These are phyloP conservation scores for Aspergillus costaricaensis DNA, from an alignment of 2,329 filamentous ascomycete genomes.

Conservation along the genomic window DNA sequence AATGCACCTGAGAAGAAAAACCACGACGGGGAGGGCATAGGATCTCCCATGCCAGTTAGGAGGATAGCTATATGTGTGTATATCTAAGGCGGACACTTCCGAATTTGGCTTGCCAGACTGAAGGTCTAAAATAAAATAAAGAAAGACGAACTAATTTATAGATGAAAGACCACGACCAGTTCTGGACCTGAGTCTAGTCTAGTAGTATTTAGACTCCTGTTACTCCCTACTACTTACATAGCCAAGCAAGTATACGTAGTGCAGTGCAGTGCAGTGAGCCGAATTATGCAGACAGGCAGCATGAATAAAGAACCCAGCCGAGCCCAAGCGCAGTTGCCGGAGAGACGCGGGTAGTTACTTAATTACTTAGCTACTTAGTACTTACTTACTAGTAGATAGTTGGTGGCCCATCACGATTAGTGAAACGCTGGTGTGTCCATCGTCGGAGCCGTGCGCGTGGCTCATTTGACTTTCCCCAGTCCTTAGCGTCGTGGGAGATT, in stretches of 20 bases:
- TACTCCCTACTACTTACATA: neutral
- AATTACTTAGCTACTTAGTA: no score
- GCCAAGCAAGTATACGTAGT: neutral
- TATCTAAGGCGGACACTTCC: neutral
- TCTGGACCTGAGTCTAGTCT: neutral
- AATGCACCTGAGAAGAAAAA: conserved; percentile 1
- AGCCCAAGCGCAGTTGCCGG: conserved; percentile 16
- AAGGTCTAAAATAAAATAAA: neutral
- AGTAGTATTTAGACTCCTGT: neutral
- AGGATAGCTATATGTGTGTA: neutral
- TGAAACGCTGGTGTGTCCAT: conserved; percentile 29
- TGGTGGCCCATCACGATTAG: conserved; percentile 7
- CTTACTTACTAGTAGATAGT: no score
- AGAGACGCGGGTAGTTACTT: conserved; percentile 13
- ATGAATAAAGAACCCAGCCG: neutral
- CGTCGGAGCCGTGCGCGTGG: conserved; percentile 17
- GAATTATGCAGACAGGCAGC: neutral
- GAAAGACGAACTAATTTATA: neutral
- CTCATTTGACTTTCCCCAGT: conserved; percentile 9
- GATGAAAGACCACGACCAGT: neutral
- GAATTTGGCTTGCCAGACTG: neutral
- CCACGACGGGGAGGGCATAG: neutral
- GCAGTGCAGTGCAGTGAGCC: neutral
- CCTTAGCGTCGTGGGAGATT: conserved; percentile 7
- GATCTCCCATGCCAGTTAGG: neutral